Conservation (phyloP, 306 rosid genomes). For the Myrica gale region DNA sequence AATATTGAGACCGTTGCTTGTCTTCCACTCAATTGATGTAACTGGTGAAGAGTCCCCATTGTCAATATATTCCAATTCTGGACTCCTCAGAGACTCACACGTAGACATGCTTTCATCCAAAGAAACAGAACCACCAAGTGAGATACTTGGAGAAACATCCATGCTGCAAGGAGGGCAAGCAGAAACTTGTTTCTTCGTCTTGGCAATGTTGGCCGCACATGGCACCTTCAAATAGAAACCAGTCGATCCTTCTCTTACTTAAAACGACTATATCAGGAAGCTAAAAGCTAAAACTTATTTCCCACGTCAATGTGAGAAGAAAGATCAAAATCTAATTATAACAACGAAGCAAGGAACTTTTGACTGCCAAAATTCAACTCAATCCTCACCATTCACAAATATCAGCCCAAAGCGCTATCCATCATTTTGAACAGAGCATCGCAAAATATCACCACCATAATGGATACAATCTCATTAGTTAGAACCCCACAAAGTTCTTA, state of each 20-base stretch:
- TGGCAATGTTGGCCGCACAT: constrained; percentile 44
- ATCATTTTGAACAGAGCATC: not conserved
- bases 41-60: constrained; percentile 27
- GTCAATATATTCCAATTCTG: constrained; percentile 37
- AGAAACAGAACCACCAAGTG: constrained; percentile 31
- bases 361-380: not conserved
- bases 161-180: constrained; percentile 19
- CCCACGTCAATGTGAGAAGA: constrained; percentile 1
- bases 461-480: not conserved
- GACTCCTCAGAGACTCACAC: constrained; percentile 39
- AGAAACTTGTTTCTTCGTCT: constrained; percentile 43
- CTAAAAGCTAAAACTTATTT: not conserved
- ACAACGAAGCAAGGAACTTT: not conserved
- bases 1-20: constrained; percentile 28
- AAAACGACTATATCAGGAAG: constrained; percentile 6
- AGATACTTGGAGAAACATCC: constrained; percentile 38
- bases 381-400: not conserved
- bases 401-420: not conserved
- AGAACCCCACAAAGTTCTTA: not conserved
- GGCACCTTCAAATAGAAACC: constrained; percentile 45
- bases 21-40: constrained; percentile 40
- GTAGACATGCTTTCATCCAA: constrained; percentile 42
- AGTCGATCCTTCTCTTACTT: constrained; percentile 1
- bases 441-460: not conserved
- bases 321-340: constrained; percentile 6